Evolutionary conservation across 2,329 filamentous ascomycete species (phyloP).

Genomic region (Rhinocladiella mackenziei): DNA sequence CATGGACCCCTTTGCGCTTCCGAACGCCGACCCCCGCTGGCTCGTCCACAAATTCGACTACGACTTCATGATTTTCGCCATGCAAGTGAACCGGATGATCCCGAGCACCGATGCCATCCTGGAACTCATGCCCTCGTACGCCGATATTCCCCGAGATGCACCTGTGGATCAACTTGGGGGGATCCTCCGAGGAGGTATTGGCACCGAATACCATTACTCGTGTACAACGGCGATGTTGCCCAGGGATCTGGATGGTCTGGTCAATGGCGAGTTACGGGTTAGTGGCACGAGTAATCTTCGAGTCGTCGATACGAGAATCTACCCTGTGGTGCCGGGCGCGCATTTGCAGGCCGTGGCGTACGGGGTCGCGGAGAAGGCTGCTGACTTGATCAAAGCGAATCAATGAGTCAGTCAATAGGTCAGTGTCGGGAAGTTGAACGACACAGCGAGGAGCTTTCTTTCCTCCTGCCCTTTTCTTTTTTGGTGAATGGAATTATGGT

Average conservation of each 20-base stretch:
- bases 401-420: not conserved
- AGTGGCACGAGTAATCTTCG: constrained; percentile 34
- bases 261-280: constrained; percentile 32
- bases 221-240: constrained; percentile 39
- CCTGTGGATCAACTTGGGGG: constrained; percentile 4
- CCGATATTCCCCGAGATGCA: constrained; percentile 1
- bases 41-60: constrained; percentile 43
- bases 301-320: constrained; percentile 31
- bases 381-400: constrained; percentile 21
- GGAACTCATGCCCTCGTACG: constrained; percentile 11
- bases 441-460: too few relatives aligned
- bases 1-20: constrained; percentile 33
- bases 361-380: constrained; percentile 28
- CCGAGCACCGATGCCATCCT: constrained; percentile 7
- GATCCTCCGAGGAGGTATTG: constrained; percentile 8
- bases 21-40: constrained; percentile 45
- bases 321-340: constrained; percentile 35
- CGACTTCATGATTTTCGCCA: constrained; percentile 38
- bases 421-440: too few relatives aligned
- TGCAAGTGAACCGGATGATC: constrained; percentile 30
- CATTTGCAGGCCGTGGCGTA: constrained; percentile 37
- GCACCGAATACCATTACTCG: constrained; percentile 23
- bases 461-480: too few relatives aligned
- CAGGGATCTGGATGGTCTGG: constrained; percentile 38
- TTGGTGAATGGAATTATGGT: too few relatives aligned